Conservation (phyloP, 768 basidiomycete genomes). For the Tremella fuciformis region DNA sequence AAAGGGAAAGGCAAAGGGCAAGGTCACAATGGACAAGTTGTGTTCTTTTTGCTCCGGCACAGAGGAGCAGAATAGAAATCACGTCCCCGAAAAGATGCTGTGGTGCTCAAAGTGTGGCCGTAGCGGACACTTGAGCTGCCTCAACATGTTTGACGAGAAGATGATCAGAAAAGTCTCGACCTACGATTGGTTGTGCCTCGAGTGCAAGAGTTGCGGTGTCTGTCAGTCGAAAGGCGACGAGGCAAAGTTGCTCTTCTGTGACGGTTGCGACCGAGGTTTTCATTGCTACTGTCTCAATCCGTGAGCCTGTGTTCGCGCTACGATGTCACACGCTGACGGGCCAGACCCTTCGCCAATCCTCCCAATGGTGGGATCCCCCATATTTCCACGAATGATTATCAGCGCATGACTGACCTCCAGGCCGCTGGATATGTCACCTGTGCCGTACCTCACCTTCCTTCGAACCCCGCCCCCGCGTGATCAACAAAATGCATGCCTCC, state of each 20-base stretch:
- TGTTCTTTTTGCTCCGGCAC: slow-evolving; percentile 79
- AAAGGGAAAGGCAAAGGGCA: too few species aligned
- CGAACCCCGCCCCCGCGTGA: too few species aligned
- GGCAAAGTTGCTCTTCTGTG: slow-evolving; percentile 87
- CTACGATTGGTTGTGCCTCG: slow-evolving; percentile 83
- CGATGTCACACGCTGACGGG: slow-evolving; percentile 71
- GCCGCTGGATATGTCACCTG: background rate
- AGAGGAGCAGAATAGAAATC: slow-evolving; percentile 60
- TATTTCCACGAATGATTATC: too few species aligned
- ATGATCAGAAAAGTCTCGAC: slow-evolving; percentile 61
- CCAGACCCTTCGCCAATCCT: slow-evolving; percentile 66
- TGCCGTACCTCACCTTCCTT: too few species aligned
- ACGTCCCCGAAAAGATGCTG: slow-evolving; percentile 66
- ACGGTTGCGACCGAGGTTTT: slow-evolving; percentile 74
- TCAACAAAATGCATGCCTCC: too few species aligned
- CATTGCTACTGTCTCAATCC: slow-evolving; percentile 48
- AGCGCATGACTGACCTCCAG: background rate
- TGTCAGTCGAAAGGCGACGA: slow-evolving; percentile 83
- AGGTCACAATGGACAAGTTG: background rate
- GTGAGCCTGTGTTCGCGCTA: too few species aligned
- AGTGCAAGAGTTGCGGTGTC: slow-evolving; percentile 88
- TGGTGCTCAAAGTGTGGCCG: slow-evolving; percentile 78
- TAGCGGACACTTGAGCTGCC: slow-evolving; percentile 89
- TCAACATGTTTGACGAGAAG: slow-evolving; percentile 59
- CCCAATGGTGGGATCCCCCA: slow-evolving; percentile 74